phyloP scores from a whole-genome alignment of 768 basidiomycete genomes.

The Boletus rubescentipes region DNA sequence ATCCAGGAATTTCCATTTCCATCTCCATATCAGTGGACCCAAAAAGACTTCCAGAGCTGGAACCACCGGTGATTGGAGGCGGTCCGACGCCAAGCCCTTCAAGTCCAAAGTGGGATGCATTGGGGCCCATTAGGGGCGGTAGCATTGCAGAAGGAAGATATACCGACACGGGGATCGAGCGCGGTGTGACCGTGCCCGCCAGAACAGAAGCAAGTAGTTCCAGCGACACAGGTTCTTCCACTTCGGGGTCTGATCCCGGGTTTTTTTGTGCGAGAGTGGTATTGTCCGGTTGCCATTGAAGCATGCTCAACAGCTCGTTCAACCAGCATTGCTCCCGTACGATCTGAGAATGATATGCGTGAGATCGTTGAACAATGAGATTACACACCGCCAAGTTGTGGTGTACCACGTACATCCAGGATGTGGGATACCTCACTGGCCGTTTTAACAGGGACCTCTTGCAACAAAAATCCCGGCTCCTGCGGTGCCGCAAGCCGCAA shows the following conservation, averaged over 20 bases:
- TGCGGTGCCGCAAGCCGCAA: conserved; percentile 66
- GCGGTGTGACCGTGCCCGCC: conserved; percentile 43
- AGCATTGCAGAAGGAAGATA: conserved; percentile 47
- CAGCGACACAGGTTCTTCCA: conserved; percentile 39
- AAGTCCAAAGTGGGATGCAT: conserved; percentile 28
- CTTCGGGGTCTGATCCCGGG: conserved; percentile 27
- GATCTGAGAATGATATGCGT: conserved; percentile 28
- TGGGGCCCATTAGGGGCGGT: conserved; percentile 20
- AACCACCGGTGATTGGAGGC: conserved; percentile 21
- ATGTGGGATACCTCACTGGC: conserved; percentile 76
- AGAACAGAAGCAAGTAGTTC: conserved; percentile 66
- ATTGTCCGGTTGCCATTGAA: conserved; percentile 59
- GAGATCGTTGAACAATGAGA: not conserved
- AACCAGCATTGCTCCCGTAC: conserved; percentile 85
- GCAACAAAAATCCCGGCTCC: conserved; percentile 74
- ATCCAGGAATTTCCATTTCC: conserved; percentile 36
- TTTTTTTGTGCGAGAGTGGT: conserved; percentile 1
- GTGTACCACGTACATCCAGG: conserved; percentile 53
- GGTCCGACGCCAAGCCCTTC: conserved; percentile 27
- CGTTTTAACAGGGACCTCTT: conserved; percentile 67
- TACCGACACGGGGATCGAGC: conserved; percentile 67
- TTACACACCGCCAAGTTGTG: not conserved
- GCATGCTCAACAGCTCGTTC: conserved; percentile 64
- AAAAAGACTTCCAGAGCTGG: conserved; percentile 28
- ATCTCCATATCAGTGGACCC: conserved; percentile 33